Evolutionary conservation across 2,329 filamentous ascomycete species (phyloP).

Genomic region (Cordyceps tenuipes): DNA sequence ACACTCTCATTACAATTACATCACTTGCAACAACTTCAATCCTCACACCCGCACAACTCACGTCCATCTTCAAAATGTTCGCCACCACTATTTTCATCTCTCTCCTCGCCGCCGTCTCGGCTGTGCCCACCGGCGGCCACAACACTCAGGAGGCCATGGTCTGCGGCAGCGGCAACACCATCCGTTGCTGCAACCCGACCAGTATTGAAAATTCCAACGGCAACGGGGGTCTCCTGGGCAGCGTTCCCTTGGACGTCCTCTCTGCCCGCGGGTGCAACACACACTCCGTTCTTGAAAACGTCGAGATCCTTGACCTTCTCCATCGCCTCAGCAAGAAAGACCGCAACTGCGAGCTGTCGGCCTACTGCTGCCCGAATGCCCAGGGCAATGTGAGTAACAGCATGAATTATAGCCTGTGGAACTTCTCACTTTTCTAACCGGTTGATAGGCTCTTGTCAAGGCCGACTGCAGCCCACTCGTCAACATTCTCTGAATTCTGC

Average conservation of each 20-base stretch:
- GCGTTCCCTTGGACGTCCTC: too few species aligned
- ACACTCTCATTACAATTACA: not conserved
- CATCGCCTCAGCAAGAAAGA: not conserved
- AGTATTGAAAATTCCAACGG: too few species aligned
- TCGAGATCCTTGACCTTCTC: not conserved
- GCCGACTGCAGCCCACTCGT: too few species aligned
- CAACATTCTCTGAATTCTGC: not conserved
- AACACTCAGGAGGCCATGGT: not conserved
- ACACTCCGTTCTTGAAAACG: too few species aligned
- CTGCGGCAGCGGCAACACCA: too few species aligned
- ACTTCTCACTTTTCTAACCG: too few species aligned
- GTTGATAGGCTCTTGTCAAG: too few species aligned
- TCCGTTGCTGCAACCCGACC: too few species aligned
- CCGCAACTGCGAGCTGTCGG: too few species aligned
- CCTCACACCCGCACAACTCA: not conserved
- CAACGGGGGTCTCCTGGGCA: too few species aligned
- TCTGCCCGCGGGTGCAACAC: too few species aligned
- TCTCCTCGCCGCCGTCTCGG: not conserved
- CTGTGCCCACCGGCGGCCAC: conserved; percentile 3
- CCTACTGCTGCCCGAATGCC: not conserved
- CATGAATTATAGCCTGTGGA: too few species aligned
- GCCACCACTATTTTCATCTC: not conserved
- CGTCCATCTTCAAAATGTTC: conserved; percentile 2
- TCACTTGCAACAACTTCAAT: not conserved
- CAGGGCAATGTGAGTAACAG: not conserved